These are phyloP conservation scores for Scedosporium apiospermum DNA, from an alignment of 2,329 filamentous ascomycete genomes.

Conservation along the genomic window DNA sequence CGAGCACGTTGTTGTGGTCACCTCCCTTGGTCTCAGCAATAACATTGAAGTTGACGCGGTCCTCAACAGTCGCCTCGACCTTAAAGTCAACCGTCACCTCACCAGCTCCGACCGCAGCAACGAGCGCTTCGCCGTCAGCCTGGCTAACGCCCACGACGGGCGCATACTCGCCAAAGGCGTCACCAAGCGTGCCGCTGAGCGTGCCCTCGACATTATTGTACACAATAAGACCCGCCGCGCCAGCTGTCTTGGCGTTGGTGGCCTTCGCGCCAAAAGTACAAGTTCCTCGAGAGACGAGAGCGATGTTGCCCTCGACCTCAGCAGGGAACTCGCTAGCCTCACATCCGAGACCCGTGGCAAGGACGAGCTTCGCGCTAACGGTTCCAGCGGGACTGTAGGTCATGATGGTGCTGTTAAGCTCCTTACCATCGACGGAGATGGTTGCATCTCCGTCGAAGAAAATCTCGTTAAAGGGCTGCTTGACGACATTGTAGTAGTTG, in stretches of 20 bases:
- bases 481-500: conserved; percentile 31
- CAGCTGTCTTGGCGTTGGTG: conserved; percentile 42
- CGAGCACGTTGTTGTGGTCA: conserved; percentile 37
- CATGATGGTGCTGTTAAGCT: conserved; percentile 20
- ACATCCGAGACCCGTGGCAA: conserved; percentile 45
- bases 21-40: conserved; percentile 39
- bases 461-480: conserved; percentile 33
- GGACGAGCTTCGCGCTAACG: conserved; percentile 30
- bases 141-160: conserved; percentile 43
- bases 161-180: conserved; percentile 32
- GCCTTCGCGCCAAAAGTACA: conserved; percentile 53
- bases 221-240: conserved; percentile 47
- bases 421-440: conserved; percentile 19
- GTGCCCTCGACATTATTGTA: conserved; percentile 52
- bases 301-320: conserved; percentile 43
- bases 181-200: conserved; percentile 45
- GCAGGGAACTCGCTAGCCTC: conserved; percentile 41
- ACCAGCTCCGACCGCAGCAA: conserved; percentile 20
- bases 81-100: conserved; percentile 23
- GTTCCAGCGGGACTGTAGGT: conserved; percentile 42
- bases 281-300: conserved; percentile 47
- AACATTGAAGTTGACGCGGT: conserved; percentile 38
- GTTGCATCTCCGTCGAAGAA: conserved; percentile 22
- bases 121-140: conserved; percentile 28
- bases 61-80: conserved; percentile 38